Percentiles rank a stretch among this genome's conserved stretches.
Conservation (phyloP, 306 rosid species). For the Myrica gale region DNA sequence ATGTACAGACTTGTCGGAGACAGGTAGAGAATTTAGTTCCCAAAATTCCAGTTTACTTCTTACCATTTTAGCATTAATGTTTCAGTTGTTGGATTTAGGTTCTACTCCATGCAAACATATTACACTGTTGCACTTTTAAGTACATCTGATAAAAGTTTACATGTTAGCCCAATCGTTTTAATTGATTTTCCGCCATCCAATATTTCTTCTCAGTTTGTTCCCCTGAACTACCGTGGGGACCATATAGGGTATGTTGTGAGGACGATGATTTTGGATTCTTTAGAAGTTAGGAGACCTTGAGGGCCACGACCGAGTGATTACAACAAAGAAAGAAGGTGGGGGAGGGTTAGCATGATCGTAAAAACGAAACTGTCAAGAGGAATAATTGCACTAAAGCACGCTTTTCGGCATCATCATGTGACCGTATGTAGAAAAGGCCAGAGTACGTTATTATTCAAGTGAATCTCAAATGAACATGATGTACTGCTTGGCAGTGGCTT, state of each 20-base stretch:
- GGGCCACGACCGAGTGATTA: not conserved
- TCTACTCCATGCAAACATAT: not conserved
- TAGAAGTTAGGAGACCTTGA: not conserved
- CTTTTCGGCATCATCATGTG: not conserved
- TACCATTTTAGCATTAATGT: not conserved
- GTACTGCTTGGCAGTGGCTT: not conserved
- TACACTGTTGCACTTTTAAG: not conserved
- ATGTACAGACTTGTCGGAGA: slow-evolving; percentile 56
- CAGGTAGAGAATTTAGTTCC: slow-evolving; percentile 33
- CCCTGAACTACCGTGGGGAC: not conserved
- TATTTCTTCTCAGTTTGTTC: not conserved
- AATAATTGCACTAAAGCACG: slow-evolving; percentile 1
- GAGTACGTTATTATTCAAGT: not conserved
- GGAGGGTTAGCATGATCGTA: not conserved
- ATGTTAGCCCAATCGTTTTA: not conserved
- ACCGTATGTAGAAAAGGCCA: not conserved
- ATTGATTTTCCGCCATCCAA: not conserved
- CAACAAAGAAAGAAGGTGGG: too few species aligned
- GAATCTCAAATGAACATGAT: not conserved
- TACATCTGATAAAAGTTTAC: not conserved
- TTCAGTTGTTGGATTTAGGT: not conserved
- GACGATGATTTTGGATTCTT: not conserved
- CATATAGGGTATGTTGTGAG: not conserved
- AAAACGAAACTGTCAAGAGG: not conserved
- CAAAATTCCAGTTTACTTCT: not conserved